Evolutionary conservation across 345 rosid genomes (phyloP).

Genomic region (Rhizophora mangle): DNA sequence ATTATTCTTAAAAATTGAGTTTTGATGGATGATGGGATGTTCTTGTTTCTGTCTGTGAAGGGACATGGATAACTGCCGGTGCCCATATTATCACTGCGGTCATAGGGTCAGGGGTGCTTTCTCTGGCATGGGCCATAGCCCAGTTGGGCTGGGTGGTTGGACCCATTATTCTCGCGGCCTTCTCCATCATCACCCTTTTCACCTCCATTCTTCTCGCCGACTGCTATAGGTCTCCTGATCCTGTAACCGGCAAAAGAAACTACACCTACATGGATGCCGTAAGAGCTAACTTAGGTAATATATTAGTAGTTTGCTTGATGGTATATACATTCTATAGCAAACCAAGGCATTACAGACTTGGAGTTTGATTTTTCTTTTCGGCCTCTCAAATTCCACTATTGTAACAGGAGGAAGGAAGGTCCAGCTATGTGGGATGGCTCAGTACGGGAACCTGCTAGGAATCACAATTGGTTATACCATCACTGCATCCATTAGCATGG

Average conservation of each 20-base stretch:
- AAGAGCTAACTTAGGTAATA: conserved; percentile 60
- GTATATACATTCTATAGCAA: neutral
- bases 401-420: conserved; percentile 24
- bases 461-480: conserved; percentile 82
- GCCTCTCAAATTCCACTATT: neutral
- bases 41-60: conserved; percentile 25
- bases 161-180: conserved; percentile 53
- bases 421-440: conserved; percentile 65
- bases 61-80: conserved; percentile 79
- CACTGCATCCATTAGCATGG: conserved; percentile 90
- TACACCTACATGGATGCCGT: conserved; percentile 91
- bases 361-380: neutral
- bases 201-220: conserved; percentile 82
- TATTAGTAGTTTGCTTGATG: neutral
- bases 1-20: neutral
- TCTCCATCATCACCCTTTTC: conserved; percentile 74
- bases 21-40: neutral
- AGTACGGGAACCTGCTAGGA: conserved; percentile 68
- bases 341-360: neutral
- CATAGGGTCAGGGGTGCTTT: conserved; percentile 91
- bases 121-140: conserved; percentile 86
- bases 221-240: conserved; percentile 71
- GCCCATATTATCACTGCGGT: conserved; percentile 93
- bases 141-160: conserved; percentile 92
- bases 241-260: conserved; percentile 70